These are phyloP conservation scores for Stagonosporopsis tanaceti DNA, from an alignment of 2,329 filamentous ascomycete genomes.

Conservation along the genomic window DNA sequence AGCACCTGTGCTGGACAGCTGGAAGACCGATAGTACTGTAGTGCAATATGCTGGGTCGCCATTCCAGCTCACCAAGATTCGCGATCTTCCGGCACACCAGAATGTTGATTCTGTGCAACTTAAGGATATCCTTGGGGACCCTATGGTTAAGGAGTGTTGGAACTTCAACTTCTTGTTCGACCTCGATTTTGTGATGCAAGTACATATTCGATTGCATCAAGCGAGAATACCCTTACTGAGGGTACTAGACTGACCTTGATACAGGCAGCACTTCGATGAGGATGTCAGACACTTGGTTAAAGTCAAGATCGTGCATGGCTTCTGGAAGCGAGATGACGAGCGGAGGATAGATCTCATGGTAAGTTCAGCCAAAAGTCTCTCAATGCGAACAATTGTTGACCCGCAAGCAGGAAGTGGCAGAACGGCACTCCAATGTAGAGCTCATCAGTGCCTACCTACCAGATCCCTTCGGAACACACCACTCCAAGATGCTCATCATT, in stretches of 20 bases:
- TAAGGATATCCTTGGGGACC: slow-evolving; percentile 74
- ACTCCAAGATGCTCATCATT: slow-evolving; percentile 85
- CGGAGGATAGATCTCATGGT: slow-evolving; percentile 67
- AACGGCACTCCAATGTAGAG: slow-evolving; percentile 70
- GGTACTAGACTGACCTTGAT: slow-evolving; percentile 7
- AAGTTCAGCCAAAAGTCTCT: background rate
- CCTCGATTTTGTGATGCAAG: slow-evolving; percentile 66
- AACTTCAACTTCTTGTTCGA: slow-evolving; percentile 74
- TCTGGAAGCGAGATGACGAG: slow-evolving; percentile 72
- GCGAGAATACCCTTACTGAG: background rate
- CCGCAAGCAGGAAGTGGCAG: slow-evolving; percentile 64
- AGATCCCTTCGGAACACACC: slow-evolving; percentile 86
- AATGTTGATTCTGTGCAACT: slow-evolving; percentile 74
- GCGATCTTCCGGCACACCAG: slow-evolving; percentile 64
- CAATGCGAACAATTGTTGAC: slow-evolving; percentile 13
- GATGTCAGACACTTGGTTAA: slow-evolving; percentile 62
- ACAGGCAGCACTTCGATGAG: slow-evolving; percentile 62
- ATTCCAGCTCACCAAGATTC: slow-evolving; percentile 74
- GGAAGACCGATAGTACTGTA: background rate
- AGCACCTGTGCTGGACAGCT: background rate
- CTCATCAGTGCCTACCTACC: slow-evolving; percentile 80
- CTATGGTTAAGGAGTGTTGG: slow-evolving; percentile 76
- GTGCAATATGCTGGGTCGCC: slow-evolving; percentile 64
- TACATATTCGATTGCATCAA: background rate
- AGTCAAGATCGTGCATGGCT: slow-evolving; percentile 69